Evolutionary conservation across 1,139 yeast genomes (phyloP), one percentile per base, ranked within the genome.

Genomic region (Blastobotrys serpentis): DNA sequence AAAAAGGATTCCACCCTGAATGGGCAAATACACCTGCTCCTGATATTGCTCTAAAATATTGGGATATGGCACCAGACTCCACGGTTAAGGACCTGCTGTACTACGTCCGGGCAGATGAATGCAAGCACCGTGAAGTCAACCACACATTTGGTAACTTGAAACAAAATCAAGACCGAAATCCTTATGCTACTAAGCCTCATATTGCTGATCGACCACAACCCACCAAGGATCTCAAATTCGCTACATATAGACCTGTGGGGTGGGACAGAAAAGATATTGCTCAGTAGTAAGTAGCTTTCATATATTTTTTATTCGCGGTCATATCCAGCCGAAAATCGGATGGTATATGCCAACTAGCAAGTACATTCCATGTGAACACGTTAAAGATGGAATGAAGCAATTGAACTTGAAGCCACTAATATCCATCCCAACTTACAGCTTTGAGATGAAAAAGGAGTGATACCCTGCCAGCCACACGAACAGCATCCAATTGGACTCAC

Each of bases 61-160:
- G 87, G 86, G 72, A 77, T 10, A 75, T 80, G 64, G 64, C 71
- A 46, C 70, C 69, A 36, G 62, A 78, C 19, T 75, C 85, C 7
- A 70, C 79, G 3, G 77, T 84, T 66, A 73, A 73, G 53, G 89
- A 84, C 56, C 72, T 84, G 61, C 69, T 84, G 39, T 71, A 75
- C 54, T 76, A 80, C 58, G 72, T 83, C 32, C 70, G 80, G 42
- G 80, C 80, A 5, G 89, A 83, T 59, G 89, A 83, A 63, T 82
- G 87, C 38, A 83, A 83, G 63, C 89, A 83, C 62, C 74, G 89
- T 62, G 89, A 84, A 61, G 88, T 83, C 43, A 83, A 83, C 67
- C 89, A 83, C 63, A 83, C 89, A 0, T 75, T 84, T 60, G 90
- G 88, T 21, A 84, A 84, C 58, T 73, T 84, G 59, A 65, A 76